Base-by-base conservation (phyloP, 1,284 basidiomycete genomes). In the Pascua sp. region DNA sequence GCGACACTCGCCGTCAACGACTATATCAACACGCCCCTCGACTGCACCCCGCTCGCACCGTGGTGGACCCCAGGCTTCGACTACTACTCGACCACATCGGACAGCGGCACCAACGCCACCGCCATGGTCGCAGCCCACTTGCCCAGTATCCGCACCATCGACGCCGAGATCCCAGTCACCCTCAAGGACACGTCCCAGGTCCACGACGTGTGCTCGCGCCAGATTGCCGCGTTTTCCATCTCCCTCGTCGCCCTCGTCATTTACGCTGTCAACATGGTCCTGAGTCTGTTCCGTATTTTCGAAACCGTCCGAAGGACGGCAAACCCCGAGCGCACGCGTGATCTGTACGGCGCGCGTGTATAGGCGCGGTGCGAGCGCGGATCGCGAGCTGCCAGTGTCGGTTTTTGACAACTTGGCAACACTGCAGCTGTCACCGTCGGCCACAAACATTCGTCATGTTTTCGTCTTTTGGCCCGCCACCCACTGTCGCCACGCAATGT, bases 1-100 rank as follows among this genome's bases (percentile, higher is more conserved):
- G 68, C 82, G 13, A 76, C 79, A 0, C 72, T 83, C 17, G 67
- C 80, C 0, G 78, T 80, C 61, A 81, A 83, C 68, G 82, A 83
- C 66, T 79, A 80, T 65, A 80, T 83, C 58, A 80, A 80, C 15
- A 81, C 80, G n/a, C 78, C 81, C 7, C 70, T 83, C 45, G 68
- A 78, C 49, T 83, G 82, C 62, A 71, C 74, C 2, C 39, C 67
- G 8, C 66, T 60, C 36, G 63, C 56, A 4, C 67, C 73, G 10
- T 75, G 74, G 73, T 75, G 76, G 76, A 42, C 56, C n/a, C 36
- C 44, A 12, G 57, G 55, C 5, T 8, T 37, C 37, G 53, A 56
- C 39, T 59, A 57, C 52, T 56, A 53, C 47, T 37, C 42, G 13
- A 17, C 49, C 18, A 15, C 43, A 17, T 11, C n/a, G 16, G 8